Conservation (phyloP, 768 basidiomycete genomes). For the Pilatotrama ljubarskyi region DNA sequence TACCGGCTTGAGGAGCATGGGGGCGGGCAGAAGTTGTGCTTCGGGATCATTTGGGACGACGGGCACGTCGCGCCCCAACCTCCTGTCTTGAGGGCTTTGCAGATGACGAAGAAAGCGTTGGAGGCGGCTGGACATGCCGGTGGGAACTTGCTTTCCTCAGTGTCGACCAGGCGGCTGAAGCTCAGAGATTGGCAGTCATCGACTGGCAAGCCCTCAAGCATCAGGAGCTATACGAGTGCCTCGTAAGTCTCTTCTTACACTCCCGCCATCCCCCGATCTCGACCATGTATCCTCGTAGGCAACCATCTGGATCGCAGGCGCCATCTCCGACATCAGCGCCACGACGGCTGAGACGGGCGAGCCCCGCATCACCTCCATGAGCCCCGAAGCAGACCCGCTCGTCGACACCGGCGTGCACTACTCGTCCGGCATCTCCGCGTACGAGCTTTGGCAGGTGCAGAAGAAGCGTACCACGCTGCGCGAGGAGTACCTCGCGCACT, state of each 20-base stretch:
- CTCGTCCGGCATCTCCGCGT: slow-evolving; percentile 44
- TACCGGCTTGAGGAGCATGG: slow-evolving; percentile 51
- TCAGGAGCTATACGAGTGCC: slow-evolving; percentile 40
- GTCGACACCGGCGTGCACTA: slow-evolving; percentile 22
- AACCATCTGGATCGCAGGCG: slow-evolving; percentile 26
- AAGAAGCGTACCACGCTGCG: slow-evolving; percentile 50
- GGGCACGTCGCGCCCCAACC: slow-evolving; percentile 61
- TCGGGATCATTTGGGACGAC: slow-evolving; percentile 68
- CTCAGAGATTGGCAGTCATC: slow-evolving; percentile 47
- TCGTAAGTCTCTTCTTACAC: slow-evolving; percentile 36
- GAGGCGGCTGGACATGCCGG: slow-evolving; percentile 65
- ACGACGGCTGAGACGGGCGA: slow-evolving; percentile 24
- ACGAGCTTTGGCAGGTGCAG: slow-evolving; percentile 69
- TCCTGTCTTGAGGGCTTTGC: slow-evolving; percentile 61
- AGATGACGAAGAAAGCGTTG: slow-evolving; percentile 56
- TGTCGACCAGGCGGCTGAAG: neutral
- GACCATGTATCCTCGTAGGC: slow-evolving; percentile 14
- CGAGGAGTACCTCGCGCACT: slow-evolving; percentile 58
- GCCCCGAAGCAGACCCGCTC: slow-evolving; percentile 11
- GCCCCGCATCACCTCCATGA: slow-evolving; percentile 29
- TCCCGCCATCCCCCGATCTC: neutral
- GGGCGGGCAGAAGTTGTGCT: slow-evolving; percentile 44
- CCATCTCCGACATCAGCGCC: slow-evolving; percentile 22
- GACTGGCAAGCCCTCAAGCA: slow-evolving; percentile 67
- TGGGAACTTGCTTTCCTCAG: slow-evolving; percentile 23